Percentiles rank a stretch among this genome's conserved stretches.
Evolutionary conservation across 164 flowering plant genomes (phyloP).

Genomic region (Vitis cinerea): DNA sequence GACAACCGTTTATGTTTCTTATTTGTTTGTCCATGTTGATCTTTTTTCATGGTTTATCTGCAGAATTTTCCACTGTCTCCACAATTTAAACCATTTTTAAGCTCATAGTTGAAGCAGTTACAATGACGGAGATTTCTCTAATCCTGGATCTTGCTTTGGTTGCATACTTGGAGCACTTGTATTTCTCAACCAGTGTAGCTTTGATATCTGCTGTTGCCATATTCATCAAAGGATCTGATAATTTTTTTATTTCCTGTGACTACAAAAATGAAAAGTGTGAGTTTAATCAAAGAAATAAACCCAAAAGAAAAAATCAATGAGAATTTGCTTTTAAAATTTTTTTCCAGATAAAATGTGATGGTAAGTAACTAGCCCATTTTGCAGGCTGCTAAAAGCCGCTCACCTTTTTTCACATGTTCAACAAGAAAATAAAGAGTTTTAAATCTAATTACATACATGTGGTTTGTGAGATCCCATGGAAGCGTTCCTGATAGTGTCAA

Average conservation of each 20-base stretch:
- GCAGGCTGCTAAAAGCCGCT: too few species aligned
- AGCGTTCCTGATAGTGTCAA: slow-evolving; percentile 18
- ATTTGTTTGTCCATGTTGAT: too few species aligned
- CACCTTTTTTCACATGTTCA: too few species aligned
- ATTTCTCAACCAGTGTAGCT: slow-evolving; percentile 21
- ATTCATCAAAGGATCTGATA: slow-evolving; percentile 8
- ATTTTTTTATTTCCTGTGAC: not conserved
- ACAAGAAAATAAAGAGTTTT: too few species aligned
- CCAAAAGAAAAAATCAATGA: too few species aligned
- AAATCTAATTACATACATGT: slow-evolving; percentile 1
- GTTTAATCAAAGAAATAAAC: too few species aligned
- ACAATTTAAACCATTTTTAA: too few species aligned
- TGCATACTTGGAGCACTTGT: slow-evolving; percentile 20
- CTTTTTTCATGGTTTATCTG: not conserved
- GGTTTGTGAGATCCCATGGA: slow-evolving; percentile 13
- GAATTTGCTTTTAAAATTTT: too few species aligned
- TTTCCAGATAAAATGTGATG: too few species aligned
- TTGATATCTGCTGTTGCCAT: slow-evolving; percentile 24
- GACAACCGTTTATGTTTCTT: too few species aligned
- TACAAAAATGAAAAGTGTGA: too few species aligned
- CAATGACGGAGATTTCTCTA: slow-evolving; percentile 14
- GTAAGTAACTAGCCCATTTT: too few species aligned
- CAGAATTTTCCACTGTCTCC: not conserved
- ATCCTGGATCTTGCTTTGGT: slow-evolving; percentile 10
- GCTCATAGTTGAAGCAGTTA: slow-evolving; percentile 4